A percentile compares a stretch with the other conserved stretches of the same genome.
Conservation (phyloP, 148 eudicot species). For the Hydrangea macrophylla region DNA sequence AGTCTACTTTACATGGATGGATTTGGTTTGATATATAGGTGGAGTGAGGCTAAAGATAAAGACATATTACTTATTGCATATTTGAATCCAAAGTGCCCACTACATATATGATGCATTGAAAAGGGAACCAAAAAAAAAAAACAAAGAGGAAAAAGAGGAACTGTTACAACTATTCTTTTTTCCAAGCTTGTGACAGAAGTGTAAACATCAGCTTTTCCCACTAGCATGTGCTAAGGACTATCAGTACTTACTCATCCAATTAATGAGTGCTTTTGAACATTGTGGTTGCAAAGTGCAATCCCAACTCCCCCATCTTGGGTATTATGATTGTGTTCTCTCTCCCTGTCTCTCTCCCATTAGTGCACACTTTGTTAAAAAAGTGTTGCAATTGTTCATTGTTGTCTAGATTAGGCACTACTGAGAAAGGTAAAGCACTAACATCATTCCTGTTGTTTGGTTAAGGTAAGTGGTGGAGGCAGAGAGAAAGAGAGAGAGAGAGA, state of each 20-base stretch:
- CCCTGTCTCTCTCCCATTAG: not conserved
- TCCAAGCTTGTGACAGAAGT: conserved; percentile 8
- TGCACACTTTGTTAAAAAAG: conserved; percentile 8
- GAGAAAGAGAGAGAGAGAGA: not conserved
- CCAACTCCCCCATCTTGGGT: conserved; percentile 17
- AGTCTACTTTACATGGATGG: conserved; percentile 17
- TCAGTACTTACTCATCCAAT: conserved; percentile 20
- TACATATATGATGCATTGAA: conserved; percentile 8
- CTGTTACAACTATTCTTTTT: conserved; percentile 14
- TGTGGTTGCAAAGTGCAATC: conserved; percentile 14
- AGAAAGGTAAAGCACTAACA: conserved; percentile 21
- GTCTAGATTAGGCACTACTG: conserved; percentile 30
- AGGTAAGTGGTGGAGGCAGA: conserved; percentile 19
- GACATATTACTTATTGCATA: conserved; percentile 23
- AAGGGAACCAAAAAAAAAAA: not conserved
- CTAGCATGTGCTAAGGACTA: conserved; percentile 24
- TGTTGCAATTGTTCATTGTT: conserved; percentile 17
- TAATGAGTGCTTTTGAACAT: conserved; percentile 8
- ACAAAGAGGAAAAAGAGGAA: conserved; percentile 3
- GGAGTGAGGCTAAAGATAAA: conserved; percentile 30
- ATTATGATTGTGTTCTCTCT: not conserved
- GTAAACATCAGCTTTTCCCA: conserved; percentile 30
- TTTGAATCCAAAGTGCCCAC: conserved; percentile 28
- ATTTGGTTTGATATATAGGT: conserved; percentile 22
- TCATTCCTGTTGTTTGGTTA: conserved; percentile 29